Evolutionary conservation across 2,329 filamentous ascomycete genomes (phyloP).

Genomic region (Aspergillus spinulosporus): DNA sequence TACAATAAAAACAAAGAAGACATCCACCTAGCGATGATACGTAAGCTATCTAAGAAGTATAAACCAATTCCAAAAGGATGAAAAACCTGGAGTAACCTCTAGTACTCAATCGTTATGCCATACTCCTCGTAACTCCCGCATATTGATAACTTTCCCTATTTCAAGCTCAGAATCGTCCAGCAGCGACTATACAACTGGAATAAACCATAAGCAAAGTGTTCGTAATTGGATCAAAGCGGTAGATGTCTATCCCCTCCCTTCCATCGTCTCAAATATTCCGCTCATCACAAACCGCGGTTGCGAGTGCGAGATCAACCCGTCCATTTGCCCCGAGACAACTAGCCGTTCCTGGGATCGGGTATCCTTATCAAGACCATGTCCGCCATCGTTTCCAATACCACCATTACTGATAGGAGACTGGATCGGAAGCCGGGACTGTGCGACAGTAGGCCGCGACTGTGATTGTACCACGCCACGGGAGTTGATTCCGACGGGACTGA

Average conservation of each 20-base stretch:
- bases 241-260: conserved; percentile 36
- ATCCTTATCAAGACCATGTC: background rate
- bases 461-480: conserved; percentile 21
- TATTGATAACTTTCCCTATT: background rate
- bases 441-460: conserved; percentile 25
- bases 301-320: conserved; percentile 13
- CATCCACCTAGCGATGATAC: background rate
- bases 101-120: background rate
- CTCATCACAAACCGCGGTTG: conserved; percentile 47
- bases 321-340: conserved; percentile 1
- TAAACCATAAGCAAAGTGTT: background rate
- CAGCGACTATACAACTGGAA: background rate
- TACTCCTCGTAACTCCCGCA: background rate
- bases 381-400: background rate
- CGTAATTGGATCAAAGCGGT: background rate
- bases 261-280: conserved; percentile 51
- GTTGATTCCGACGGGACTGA: conserved; percentile 11
- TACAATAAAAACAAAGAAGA: background rate
- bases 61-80: background rate
- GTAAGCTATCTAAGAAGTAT: background rate
- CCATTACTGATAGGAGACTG: background rate
- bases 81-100: background rate
- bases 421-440: background rate
- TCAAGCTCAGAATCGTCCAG: background rate
- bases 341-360: conserved; percentile 10